Conservation (phyloP, 2,329 filamentous ascomycete genomes). For the Alternaria triticimaculans region DNA sequence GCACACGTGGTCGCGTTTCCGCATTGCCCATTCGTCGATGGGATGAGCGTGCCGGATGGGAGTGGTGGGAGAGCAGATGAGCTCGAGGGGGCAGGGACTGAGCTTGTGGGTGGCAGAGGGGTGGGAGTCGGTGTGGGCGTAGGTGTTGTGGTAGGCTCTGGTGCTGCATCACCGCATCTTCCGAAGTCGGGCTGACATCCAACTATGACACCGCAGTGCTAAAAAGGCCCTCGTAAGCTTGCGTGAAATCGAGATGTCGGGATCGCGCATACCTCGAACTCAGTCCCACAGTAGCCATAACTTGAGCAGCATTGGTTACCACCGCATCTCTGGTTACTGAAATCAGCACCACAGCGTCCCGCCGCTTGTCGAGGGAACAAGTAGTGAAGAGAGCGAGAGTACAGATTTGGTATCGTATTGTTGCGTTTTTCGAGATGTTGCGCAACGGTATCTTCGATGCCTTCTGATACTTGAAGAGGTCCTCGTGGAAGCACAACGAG, state of each 20-base stretch:
- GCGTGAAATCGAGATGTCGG: not conserved
- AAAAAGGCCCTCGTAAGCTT: not conserved
- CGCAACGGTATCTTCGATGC: not conserved
- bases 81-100: not conserved
- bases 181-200: constrained; percentile 39
- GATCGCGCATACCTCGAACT: constrained; percentile 16
- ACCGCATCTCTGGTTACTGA: constrained; percentile 22
- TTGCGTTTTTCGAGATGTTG: constrained; percentile 17
- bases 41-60: constrained; percentile 31
- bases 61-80: constrained; percentile 28
- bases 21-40: constrained; percentile 36
- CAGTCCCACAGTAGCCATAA: constrained; percentile 37
- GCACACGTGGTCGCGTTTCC: constrained; percentile 39
- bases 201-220: constrained; percentile 27
- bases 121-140: constrained; percentile 26
- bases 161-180: constrained; percentile 31
- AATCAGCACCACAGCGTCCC: constrained; percentile 36
- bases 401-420: constrained; percentile 19
- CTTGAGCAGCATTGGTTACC: constrained; percentile 33
- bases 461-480: not conserved
- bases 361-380: constrained; percentile 24
- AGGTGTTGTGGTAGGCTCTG: constrained; percentile 13
- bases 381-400: constrained; percentile 17
- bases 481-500: constrained; percentile 2
- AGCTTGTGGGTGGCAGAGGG: constrained; percentile 22